Evolutionary conservation across 2,329 filamentous ascomycete species (phyloP).

Genomic region (Phoma sp.): DNA sequence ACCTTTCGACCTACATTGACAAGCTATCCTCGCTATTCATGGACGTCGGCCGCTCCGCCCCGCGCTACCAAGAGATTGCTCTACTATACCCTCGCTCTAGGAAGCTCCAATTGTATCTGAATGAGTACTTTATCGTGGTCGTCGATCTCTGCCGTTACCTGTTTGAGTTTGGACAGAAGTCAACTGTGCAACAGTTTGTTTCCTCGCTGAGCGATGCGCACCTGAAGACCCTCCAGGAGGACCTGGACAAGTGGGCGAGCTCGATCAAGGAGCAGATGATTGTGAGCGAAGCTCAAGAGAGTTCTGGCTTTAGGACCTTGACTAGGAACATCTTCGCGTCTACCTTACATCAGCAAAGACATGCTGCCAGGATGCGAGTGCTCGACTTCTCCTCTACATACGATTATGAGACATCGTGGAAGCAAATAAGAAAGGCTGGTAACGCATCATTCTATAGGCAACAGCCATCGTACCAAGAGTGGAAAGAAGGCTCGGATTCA

Average conservation of each 20-base stretch:
- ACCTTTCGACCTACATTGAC: slow-evolving; percentile 46
- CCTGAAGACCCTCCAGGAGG: background rate
- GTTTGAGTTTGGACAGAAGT: slow-evolving; percentile 44
- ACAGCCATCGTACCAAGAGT: slow-evolving; percentile 31
- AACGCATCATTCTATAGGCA: slow-evolving; percentile 37
- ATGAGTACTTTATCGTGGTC: slow-evolving; percentile 52
- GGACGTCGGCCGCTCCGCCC: slow-evolving; percentile 49
- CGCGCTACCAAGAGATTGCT: slow-evolving; percentile 49
- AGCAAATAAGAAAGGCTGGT: slow-evolving; percentile 51
- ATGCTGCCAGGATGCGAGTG: slow-evolving; percentile 28
- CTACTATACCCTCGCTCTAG: slow-evolving; percentile 50
- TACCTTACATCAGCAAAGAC: slow-evolving; percentile 17
- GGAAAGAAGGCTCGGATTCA: slow-evolving; percentile 31
- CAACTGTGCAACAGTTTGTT: slow-evolving; percentile 38
- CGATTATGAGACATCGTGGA: slow-evolving; percentile 51
- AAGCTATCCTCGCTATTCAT: slow-evolving; percentile 52
- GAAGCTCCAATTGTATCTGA: slow-evolving; percentile 44
- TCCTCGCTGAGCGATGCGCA: slow-evolving; percentile 42
- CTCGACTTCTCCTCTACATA: slow-evolving; percentile 53
- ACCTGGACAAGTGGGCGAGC: slow-evolving; percentile 18
- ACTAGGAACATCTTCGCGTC: slow-evolving; percentile 22
- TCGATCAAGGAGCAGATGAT: slow-evolving; percentile 48
- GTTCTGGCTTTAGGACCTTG: slow-evolving; percentile 32
- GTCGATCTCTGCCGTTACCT: slow-evolving; percentile 49
- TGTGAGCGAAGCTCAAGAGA: slow-evolving; percentile 34